Evolutionary conservation across 2,329 filamentous ascomycete genomes (phyloP), one percentile per base, ranked within the genome.

Genomic region (Whalleya microplaca): DNA sequence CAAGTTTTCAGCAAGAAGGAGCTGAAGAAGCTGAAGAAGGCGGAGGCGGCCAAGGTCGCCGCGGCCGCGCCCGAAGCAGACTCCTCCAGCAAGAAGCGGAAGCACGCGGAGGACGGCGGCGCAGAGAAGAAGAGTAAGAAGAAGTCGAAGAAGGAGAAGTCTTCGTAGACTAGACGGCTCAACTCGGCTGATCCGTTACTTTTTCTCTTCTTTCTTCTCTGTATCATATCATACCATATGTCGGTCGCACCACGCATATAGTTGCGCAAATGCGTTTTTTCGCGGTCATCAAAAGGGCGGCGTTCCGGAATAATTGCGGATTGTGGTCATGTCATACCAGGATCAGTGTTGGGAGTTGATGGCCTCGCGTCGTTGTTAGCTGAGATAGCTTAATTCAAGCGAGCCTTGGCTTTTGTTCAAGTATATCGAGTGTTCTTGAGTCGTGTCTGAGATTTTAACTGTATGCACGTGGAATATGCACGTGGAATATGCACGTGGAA

Each of bases 1-100:
- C 80, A 84, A 64, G 79, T 90, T 3, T 75, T 87, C 66, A 90
- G 85, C 79, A 91, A 91, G 81, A 91, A 91, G 78, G 87, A 90
- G 45, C 73, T 88, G 68, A 91, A 91, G 82, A 89, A 90, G 79
- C 76, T 82, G 56, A 85, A 84, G 76, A 89, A 88, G 76, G 75
- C 73, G 18, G n/a, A n/a, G n/a, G 84, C 80, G 60, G 78, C 76
- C 41, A 81, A 84, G 70, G 84, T 85, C 67, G 71, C 73, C 42
- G 80, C 78, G 16, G 74, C 75, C 47, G 75, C 77, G 58, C 69
- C 73, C 52, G 78, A 82, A 2, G 72, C 70, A 52, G 82, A 82
- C 65, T 56, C 71, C 19, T 72, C 70, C 58, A 71, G 76, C 67
- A 91, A 91, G 84, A 91, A 91, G 83, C 84, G 87, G 72, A 90